Percentiles rank a stretch among this genome's conserved stretches.
Evolutionary conservation across 768 basidiomycete species (phyloP).

Genomic region (Mycena kentingensis): DNA sequence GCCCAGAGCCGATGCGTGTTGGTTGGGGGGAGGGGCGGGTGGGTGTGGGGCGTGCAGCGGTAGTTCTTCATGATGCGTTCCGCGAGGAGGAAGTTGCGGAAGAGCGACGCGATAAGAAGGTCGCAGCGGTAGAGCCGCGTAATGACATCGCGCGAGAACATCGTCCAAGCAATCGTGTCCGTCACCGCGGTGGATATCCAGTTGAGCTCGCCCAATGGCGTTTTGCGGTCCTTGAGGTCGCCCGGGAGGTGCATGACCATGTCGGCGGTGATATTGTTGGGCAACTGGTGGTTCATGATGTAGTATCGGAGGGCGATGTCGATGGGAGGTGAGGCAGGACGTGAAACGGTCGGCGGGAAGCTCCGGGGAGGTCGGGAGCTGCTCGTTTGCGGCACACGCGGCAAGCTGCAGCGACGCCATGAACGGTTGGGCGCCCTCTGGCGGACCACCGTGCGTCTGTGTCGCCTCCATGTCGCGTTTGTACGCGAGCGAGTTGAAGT

Average conservation of each 20-base stretch:
- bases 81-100: constrained; percentile 95
- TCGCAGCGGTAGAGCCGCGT: constrained; percentile 94
- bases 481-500: constrained; percentile 82
- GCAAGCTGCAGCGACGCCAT: constrained; percentile 92
- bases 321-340: constrained; percentile 96
- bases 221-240: constrained; percentile 93
- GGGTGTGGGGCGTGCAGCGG: constrained; percentile 93
- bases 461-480: constrained; percentile 70
- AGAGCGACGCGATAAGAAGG: constrained; percentile 91
- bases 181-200: constrained; percentile 99
- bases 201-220: constrained; percentile 96
- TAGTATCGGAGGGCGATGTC: constrained; percentile 96
- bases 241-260: constrained; percentile 96
- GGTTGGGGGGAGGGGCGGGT: constrained; percentile 90
- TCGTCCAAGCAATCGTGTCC: constrained; percentile 99
- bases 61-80: constrained; percentile 98
- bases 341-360: constrained; percentile 98
- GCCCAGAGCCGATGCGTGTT: constrained; percentile 97
- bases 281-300: constrained; percentile 86
- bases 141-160: constrained; percentile 91
- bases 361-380: constrained; percentile 92
- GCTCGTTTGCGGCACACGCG: constrained; percentile 89
- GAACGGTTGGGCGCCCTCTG: constrained; percentile 67
- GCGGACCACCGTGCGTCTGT: constrained; percentile 57
- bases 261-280: constrained; percentile 77